These are phyloP conservation scores for Mrakia blollopis DNA, from an alignment of 768 basidiomycete species.

Conservation along the genomic window DNA sequence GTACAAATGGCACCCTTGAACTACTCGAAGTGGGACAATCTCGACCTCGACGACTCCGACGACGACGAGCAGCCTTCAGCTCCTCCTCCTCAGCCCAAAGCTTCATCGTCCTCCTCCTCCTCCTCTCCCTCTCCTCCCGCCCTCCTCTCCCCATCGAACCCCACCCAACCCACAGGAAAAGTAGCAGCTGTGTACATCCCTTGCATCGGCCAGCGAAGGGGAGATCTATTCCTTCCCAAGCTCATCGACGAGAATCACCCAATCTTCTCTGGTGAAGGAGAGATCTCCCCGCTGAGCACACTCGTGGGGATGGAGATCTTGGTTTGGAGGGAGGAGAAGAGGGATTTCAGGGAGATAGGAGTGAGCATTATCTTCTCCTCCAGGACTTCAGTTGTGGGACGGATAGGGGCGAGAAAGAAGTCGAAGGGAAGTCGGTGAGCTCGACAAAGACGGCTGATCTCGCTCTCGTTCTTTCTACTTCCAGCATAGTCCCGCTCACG, in stretches of 20 bases:
- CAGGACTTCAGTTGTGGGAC: background rate
- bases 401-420: background rate
- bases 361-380: background rate
- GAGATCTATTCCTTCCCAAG: background rate
- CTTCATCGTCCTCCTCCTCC: background rate
- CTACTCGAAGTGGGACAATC: constrained; percentile 7
- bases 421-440: background rate
- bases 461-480: background rate
- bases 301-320: constrained; percentile 4
- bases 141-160: background rate
- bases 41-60: background rate
- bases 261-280: background rate
- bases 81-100: background rate
- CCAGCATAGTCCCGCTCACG: background rate
- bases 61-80: background rate
- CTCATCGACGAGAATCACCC: background rate
- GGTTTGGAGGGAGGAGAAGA: constrained; percentile 1
- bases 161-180: background rate
- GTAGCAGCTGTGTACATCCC: background rate
- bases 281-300: background rate
- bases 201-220: background rate
- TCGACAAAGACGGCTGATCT: background rate
- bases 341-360: constrained; percentile 1
- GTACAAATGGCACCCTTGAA: background rate
- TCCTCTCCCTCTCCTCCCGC: background rate